Percentiles rank a stretch among this genome's conserved stretches.
Evolutionary conservation across 257 asterid species (phyloP).

Genomic region (Parsonsia alboflavescens): DNA sequence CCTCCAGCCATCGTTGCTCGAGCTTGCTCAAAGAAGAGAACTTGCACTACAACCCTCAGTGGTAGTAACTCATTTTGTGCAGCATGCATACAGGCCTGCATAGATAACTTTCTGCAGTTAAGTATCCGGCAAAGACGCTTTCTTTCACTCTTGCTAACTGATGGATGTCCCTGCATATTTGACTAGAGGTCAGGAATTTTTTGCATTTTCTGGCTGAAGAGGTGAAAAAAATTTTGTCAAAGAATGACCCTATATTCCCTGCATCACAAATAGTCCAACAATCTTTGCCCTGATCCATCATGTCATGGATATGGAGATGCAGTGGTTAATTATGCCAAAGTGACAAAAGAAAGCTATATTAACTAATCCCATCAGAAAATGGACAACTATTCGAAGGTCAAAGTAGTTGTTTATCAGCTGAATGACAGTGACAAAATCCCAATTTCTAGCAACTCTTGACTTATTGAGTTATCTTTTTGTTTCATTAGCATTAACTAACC

Average conservation of each 20-base stretch:
- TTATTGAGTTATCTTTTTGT: not conserved
- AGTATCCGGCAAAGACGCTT: slow-evolving; percentile 60
- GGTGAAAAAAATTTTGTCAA: not conserved
- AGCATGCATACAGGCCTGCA: slow-evolving; percentile 82
- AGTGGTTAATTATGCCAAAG: not conserved
- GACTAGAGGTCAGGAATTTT: not conserved
- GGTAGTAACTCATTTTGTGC: slow-evolving; percentile 93
- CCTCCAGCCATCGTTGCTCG: slow-evolving; percentile 63
- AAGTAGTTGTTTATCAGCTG: slow-evolving; percentile 23
- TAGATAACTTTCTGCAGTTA: slow-evolving; percentile 72
- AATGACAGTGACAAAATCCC: slow-evolving; percentile 15
- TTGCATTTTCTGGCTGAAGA: not conserved
- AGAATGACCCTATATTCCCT: not conserved
- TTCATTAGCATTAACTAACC: not conserved
- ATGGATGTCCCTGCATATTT: slow-evolving; percentile 62
- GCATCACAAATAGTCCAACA: not conserved
- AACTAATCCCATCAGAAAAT: slow-evolving; percentile 7
- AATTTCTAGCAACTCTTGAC: slow-evolving; percentile 15
- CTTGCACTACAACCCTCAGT: slow-evolving; percentile 77
- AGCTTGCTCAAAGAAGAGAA: slow-evolving; percentile 91
- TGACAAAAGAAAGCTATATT: not conserved
- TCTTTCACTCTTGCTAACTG: slow-evolving; percentile 68
- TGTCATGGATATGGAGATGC: not conserved
- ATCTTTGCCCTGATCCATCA: not conserved
- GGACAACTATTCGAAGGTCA: slow-evolving; percentile 20